These are phyloP conservation scores for Colletotrichum coccodes DNA, from an alignment of 2,329 filamentous ascomycete species.

Conservation along the genomic window DNA sequence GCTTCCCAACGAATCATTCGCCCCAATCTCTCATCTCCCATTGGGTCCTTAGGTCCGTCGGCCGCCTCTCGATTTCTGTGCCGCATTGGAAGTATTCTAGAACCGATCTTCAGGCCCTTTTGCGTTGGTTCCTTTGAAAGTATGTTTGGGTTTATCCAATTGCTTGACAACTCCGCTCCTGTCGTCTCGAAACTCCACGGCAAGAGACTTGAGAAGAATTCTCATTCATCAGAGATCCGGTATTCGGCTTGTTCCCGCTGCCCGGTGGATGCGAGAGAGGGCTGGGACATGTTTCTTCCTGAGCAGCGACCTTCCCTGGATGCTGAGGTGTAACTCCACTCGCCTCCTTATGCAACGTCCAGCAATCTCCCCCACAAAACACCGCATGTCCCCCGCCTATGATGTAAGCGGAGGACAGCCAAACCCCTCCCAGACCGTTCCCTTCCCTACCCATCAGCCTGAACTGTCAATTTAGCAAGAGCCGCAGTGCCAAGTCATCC, in stretches of 20 bases:
- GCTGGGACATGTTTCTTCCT: conserved; percentile 29
- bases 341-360: conserved; percentile 26
- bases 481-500: conserved; percentile 28
- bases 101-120: conserved; percentile 17
- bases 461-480: conserved; percentile 21
- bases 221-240: not conserved
- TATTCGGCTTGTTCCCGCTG: conserved; percentile 4
- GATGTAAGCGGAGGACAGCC: conserved; percentile 26
- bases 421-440: not conserved
- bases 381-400: conserved; percentile 26
- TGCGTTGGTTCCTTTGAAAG: not conserved
- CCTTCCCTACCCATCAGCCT: not conserved
- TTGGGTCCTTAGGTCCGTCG: conserved; percentile 3
- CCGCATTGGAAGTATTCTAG: conserved; percentile 26
- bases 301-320: conserved; percentile 30
- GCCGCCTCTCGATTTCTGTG: not conserved
- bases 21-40: conserved; percentile 3
- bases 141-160: not conserved
- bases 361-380: conserved; percentile 18
- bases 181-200: conserved; percentile 6
- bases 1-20: conserved; percentile 17
- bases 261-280: not conserved
- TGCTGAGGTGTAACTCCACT: conserved; percentile 29
- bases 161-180: not conserved
- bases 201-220: not conserved